Base-by-base conservation (phyloP, 371 early-diverging fungal species). In the Mucor racemosus region DNA sequence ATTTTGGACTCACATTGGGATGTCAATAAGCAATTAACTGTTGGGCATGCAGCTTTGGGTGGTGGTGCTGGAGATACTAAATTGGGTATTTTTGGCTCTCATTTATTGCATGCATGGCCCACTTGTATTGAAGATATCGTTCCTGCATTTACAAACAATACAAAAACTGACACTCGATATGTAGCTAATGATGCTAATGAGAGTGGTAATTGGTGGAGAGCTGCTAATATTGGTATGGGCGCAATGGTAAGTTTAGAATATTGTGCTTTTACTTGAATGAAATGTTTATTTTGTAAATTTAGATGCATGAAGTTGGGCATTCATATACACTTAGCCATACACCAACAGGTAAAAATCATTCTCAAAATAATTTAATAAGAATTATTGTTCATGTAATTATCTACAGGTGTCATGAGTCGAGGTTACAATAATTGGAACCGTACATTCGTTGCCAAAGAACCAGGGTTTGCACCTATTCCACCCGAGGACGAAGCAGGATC, bases 281-380 rank as follows among this genome's bases (percentile, higher is more conserved):
- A 56, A 56, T 14, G 11, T 5, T 13, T 1, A 19, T 59, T 54
- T 15, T 26, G 26, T 26, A 3, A 3, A 7, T 10, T 15, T 31
- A 77, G 71, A 63, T 91, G 65, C 91, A 91, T 73, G 91, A 91
- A 73, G 83, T 86, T 17, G 91, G 91, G 7, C 91, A 91, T 60
- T 55, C 84, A 33, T 67, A 84, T 62, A 86, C 88, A 13, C 72
- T 88, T 15, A 73, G 76, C 0, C 91, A 91, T 73, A 82, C 91
- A 0, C 80, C 84, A 6, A 67, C 75, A 6, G 80, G 81, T 76
- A 73, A 64, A 42, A 9, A 21, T 26, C 3, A 3, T 26, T 26
- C 26, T 26, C 3, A 26, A 1, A 1, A 26, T 26, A 26, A 1
- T 26, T 26, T 3, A 26, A 26, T 26, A 26, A 26, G 26, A 26